Evolutionary conservation across 116 monocot genomes (phyloP), one percentile per base, ranked within the genome.

Genomic region (Posidonia oceanica): DNA sequence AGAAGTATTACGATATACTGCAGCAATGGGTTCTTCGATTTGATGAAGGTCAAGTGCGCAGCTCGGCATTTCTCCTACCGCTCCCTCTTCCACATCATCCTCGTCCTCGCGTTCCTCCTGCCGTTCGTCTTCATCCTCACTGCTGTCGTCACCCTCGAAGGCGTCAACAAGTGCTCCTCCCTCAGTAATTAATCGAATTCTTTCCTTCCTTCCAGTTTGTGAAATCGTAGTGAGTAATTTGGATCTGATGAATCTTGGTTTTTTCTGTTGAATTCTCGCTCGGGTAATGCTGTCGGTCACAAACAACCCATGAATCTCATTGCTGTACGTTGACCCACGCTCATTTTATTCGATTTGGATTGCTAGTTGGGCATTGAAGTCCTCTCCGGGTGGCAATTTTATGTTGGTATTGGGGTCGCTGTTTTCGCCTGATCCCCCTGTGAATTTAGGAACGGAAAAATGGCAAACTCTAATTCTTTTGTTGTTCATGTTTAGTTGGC

Each of bases 41-140:
- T 86, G 78, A 91, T 87, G 89, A 96, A 91, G 91, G 76, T 86
- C 60, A 91, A 87, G 77, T 81, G 74, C 17, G 91, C 85, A 38
- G 85, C 87, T 20, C 84, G 87, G 64, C 81, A 86, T 69, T 61
- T 89, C 64, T 85, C 89, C 39, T 85, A 85, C 78, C 82, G 91
- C 36, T 80, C 87, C 55, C 70, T 91, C 73, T 89, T 91, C 80
- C 81, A 86, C 76, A 78, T 79, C 72, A 60, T 96, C 64, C 78
- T 96, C 71, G 51, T 77, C 77, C 91, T 91, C 39, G 96, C 96
- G 8, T 89, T 88, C 65, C 80, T 97, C 63, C 80, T 97, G 20
- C 96, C 96, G 10, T 97, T 97, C 71, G 91, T 97, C n/a, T 97
- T 97, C 80, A 97, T 97, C 51, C 85, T 85, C 72, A 84, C 89